Conservation (phyloP, 768 basidiomycete genomes). For the Hericium erinaceus region DNA sequence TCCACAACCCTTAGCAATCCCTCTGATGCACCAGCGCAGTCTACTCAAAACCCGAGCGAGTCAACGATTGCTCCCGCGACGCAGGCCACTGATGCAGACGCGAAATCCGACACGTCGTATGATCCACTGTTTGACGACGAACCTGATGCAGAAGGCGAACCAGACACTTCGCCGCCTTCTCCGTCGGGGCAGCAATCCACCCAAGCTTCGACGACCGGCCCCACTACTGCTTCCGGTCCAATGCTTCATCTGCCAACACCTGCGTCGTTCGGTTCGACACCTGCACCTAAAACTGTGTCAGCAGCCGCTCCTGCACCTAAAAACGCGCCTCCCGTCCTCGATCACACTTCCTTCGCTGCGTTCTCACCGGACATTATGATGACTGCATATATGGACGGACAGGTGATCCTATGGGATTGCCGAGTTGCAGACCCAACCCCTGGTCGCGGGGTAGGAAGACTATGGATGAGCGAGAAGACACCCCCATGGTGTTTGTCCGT, state of each 20-base stretch:
- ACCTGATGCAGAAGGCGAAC: conserved; percentile 49
- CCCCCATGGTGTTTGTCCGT: conserved; percentile 97
- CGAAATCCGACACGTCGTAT: conserved; percentile 71
- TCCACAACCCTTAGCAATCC: not conserved
- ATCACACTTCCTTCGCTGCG: conserved; percentile 44
- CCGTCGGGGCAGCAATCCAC: not conserved
- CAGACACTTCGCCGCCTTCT: conserved; percentile 13
- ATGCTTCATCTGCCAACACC: conserved; percentile 7
- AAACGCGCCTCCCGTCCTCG: conserved; percentile 68
- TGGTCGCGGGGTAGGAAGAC: conserved; percentile 67
- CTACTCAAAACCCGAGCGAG: not conserved
- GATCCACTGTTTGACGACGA: conserved; percentile 91
- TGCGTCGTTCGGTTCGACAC: conserved; percentile 9
- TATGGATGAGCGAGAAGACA: conserved; percentile 87
- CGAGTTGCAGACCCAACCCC: conserved; percentile 42
- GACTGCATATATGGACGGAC: conserved; percentile 87
- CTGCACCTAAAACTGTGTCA: conserved; percentile 55
- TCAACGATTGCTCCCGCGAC: not conserved
- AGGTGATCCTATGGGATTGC: conserved; percentile 87
- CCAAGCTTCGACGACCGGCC: conserved; percentile 5
- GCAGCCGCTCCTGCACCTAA: conserved; percentile 43
- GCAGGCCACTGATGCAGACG: conserved; percentile 34
- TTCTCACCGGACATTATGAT: conserved; percentile 80
- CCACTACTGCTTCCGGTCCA: conserved; percentile 8
- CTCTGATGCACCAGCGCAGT: conserved; percentile 1